These are phyloP conservation scores for Phytophthora litchii DNA, from an alignment of 352 stramenopile species.

Conservation along the genomic window DNA sequence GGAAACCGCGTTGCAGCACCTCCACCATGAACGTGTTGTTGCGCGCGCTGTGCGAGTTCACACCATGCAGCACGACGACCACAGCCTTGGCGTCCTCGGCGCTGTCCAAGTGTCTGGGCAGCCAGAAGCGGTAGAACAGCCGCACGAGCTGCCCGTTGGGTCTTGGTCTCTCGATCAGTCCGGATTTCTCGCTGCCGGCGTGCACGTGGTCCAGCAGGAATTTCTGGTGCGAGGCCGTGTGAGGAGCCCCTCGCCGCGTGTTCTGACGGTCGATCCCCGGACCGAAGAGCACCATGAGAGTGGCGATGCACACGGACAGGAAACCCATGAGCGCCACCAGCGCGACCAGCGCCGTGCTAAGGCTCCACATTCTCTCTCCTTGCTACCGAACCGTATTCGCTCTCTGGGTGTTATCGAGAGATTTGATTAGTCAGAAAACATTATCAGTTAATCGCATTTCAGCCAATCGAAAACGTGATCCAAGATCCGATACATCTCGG, in stretches of 20 bases:
- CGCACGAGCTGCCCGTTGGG: constrained; percentile 44
- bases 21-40: constrained; percentile 80
- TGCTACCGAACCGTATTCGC: too few relatives aligned
- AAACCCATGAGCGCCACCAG: constrained; percentile 20
- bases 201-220: constrained; percentile 62
- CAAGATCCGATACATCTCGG: too few relatives aligned
- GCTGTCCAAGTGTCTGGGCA: constrained; percentile 50
- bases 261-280: constrained; percentile 63
- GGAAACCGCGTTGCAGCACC: constrained; percentile 63
- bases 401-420: too few relatives aligned
- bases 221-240: constrained; percentile 49
- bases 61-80: constrained; percentile 74
- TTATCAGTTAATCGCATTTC: too few relatives aligned
- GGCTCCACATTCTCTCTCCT: constrained; percentile 32
- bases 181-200: constrained; percentile 54
- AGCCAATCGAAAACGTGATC: too few relatives aligned
- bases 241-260: constrained; percentile 41
- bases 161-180: constrained; percentile 47
- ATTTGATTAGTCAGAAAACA: too few relatives aligned
- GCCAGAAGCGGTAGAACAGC: constrained; percentile 80
- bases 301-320: constrained; percentile 26
- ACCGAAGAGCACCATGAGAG: constrained; percentile 51
- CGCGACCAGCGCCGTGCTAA: constrained; percentile 8
- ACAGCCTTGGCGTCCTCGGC: constrained; percentile 46
- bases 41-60: constrained; percentile 83